Base-by-base conservation (phyloP, 768 basidiomycete species). In the Scleroderma citrinum region DNA sequence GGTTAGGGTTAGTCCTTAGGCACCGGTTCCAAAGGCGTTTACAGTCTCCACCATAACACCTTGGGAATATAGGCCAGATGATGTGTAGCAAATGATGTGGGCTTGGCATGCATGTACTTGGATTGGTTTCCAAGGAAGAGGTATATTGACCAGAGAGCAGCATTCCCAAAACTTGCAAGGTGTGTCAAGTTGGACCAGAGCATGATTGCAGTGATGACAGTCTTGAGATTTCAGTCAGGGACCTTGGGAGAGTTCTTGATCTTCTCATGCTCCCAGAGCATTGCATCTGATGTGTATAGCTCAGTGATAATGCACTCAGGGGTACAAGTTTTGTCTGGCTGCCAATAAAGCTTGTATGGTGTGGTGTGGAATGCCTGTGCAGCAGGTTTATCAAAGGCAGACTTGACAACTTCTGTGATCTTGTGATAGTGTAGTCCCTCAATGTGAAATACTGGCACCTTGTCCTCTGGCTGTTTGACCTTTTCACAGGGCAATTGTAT, bases 111-210 rank as follows among this genome's bases (percentile, higher is more conserved):
- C 7, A 34, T 47, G 26, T 53, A 59, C 20, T 55, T 57, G 1
- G 54, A 57, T 16, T 52, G 51, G 11, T 59, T 59, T 0, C 53
- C 47, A 8, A 57, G 47, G 26, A 24, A 55, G 3, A 59, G 17
- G 17, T 57, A 59, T 6, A 59, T 14, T 2, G 56, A 54, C 58
- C 56, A 59, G 5, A 59, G 30, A 0, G 48, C 41, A 1, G 51
- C 43, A 35, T 49, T 41, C 2, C 64, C 52, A 17, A 65, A 64
- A 2, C 44, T 46, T 1, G 63, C 45, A 0, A 64, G 55, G n/a
- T 65, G 57, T 0, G 62, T 65, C 0, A 43, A 56, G 21, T 65
- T 51, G 0, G 55, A 66, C 53, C 62, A 66, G 1, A 66, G 26
- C 57, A 65, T 65, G 16, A 65, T 24, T 0, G 51, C 32, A 0